Conservation (phyloP, 1,284 basidiomycete species). For the Cerrena zonata region DNA sequence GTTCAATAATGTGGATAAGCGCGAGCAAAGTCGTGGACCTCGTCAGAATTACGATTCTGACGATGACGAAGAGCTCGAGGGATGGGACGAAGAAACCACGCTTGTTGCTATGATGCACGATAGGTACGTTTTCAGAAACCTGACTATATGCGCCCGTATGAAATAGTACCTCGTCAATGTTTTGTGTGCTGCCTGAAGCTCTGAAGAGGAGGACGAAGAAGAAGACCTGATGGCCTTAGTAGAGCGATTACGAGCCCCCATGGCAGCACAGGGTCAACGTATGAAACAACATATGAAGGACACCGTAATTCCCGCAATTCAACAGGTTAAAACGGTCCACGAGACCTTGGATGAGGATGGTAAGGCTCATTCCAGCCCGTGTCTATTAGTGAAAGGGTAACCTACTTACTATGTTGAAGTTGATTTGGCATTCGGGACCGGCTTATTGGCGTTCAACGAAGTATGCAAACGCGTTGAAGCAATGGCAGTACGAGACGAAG, state of each 20-base stretch:
- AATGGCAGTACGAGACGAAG: slow-evolving; percentile 36
- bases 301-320: slow-evolving; percentile 47
- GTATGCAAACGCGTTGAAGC: slow-evolving; percentile 48
- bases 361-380: slow-evolving; percentile 5
- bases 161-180: too few species aligned
- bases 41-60: slow-evolving; percentile 12
- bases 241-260: slow-evolving; percentile 43
- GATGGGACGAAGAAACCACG: slow-evolving; percentile 54
- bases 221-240: slow-evolving; percentile 38
- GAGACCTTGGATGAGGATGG: slow-evolving; percentile 37
- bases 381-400: not conserved
- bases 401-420: slow-evolving; percentile 20
- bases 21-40: slow-evolving; percentile 11
- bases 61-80: slow-evolving; percentile 33
- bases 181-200: slow-evolving; percentile 7
- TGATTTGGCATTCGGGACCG: slow-evolving; percentile 41
- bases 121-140: slow-evolving; percentile 26
- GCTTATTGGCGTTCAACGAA: slow-evolving; percentile 46
- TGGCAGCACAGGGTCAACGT: slow-evolving; percentile 36
- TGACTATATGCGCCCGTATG: slow-evolving; percentile 9
- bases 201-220: slow-evolving; percentile 21
- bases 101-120: slow-evolving; percentile 49
- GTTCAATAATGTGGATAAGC: not conserved
- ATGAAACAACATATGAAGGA: slow-evolving; percentile 47
- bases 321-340: slow-evolving; percentile 42